Evolutionary conservation across 108 stramenopile species (phyloP).

Genomic region (Skeletonema tropicum): DNA sequence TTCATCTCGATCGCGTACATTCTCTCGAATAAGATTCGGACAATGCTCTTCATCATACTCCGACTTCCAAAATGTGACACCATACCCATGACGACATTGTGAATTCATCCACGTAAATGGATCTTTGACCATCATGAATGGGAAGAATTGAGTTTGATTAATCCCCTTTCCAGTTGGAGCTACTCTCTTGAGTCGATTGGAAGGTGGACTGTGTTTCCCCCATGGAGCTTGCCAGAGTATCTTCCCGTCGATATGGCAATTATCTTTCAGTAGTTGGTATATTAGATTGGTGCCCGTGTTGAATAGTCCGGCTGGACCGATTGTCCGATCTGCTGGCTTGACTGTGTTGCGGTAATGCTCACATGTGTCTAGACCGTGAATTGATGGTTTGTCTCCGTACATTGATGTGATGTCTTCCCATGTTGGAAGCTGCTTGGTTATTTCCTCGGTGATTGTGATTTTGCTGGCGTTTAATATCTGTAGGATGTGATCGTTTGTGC

Average conservation of each 20-base stretch:
- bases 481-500: slow-evolving; percentile 38
- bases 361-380: slow-evolving; percentile 52
- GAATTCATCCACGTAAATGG: slow-evolving; percentile 50
- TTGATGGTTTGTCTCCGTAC: slow-evolving; percentile 27
- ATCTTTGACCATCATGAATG: slow-evolving; percentile 61
- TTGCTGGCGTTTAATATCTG: slow-evolving; percentile 54
- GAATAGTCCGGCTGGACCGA: slow-evolving; percentile 65
- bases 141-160: slow-evolving; percentile 49
- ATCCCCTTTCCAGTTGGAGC: slow-evolving; percentile 21
- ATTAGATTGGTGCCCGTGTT: slow-evolving; percentile 89
- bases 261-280: slow-evolving; percentile 52
- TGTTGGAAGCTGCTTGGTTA: slow-evolving; percentile 57
- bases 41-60: slow-evolving; percentile 45
- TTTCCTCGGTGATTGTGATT: slow-evolving; percentile 52
- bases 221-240: too few species aligned
- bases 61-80: slow-evolving; percentile 27
- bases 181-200: not conserved
- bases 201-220: not conserved
- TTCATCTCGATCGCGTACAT: slow-evolving; percentile 7
- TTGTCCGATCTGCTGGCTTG: slow-evolving; percentile 15
- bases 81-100: slow-evolving; percentile 56
- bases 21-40: slow-evolving; percentile 48
- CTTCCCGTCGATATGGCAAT: slow-evolving; percentile 45
- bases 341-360: slow-evolving; percentile 33
- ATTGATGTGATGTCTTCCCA: slow-evolving; percentile 62